Percentiles rank a stretch among this genome's conserved stretches.
Evolutionary conservation across 2,329 filamentous ascomycete species (phyloP).

Genomic region (Fusarium piperis): DNA sequence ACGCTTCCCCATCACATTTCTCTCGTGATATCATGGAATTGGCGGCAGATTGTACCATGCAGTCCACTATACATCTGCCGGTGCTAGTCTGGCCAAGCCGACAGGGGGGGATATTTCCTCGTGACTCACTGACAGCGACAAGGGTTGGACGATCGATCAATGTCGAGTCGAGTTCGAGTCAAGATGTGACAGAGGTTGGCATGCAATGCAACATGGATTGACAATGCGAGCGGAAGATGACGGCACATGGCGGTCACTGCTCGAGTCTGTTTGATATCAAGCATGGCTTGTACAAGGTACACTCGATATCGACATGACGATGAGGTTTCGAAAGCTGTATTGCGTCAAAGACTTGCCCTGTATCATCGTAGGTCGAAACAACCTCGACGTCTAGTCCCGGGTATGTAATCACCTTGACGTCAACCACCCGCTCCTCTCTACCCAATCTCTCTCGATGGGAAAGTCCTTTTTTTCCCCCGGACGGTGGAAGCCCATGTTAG

Average conservation of each 20-base stretch:
- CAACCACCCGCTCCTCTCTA: slow-evolving; percentile 10
- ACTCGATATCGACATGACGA: not conserved
- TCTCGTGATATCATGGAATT: slow-evolving; percentile 27
- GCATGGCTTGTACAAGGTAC: not conserved
- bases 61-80: slow-evolving; percentile 18
- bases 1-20: not conserved
- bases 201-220: slow-evolving; percentile 31
- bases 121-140: slow-evolving; percentile 12
- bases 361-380: slow-evolving; percentile 3
- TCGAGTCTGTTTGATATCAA: not conserved
- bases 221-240: slow-evolving; percentile 17
- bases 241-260: slow-evolving; percentile 2
- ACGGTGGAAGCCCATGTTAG: not conserved
- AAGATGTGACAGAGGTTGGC: slow-evolving; percentile 17
- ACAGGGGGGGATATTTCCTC: slow-evolving; percentile 12
- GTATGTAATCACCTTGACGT: slow-evolving; percentile 38
- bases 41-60: slow-evolving; percentile 19
- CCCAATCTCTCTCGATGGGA: not conserved
- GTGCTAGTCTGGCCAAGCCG: slow-evolving; percentile 5
- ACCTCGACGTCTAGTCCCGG: not conserved
- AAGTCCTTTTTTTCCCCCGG: not conserved
- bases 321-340: not conserved
- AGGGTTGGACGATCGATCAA: slow-evolving; percentile 12
- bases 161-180: not conserved
- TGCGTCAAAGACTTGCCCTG: not conserved